Conservation (phyloP, 2,329 filamentous ascomycete genomes). For the Diaporthe longicolla region DNA sequence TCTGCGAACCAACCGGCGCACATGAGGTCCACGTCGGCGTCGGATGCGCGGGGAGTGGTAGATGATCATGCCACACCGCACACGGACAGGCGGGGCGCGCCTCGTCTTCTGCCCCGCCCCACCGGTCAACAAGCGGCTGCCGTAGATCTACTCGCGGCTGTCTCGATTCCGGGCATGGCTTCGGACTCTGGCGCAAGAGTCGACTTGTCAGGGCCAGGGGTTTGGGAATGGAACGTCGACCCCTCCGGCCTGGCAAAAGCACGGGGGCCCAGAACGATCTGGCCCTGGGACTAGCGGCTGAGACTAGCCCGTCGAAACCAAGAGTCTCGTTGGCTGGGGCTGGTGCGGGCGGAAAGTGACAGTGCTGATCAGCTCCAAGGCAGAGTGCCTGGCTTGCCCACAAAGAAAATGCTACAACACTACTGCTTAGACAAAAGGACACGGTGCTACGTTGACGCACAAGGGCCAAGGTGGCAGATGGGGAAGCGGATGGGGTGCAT, state of each 20-base stretch:
- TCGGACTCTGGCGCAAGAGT: not conserved
- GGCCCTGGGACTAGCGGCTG: conserved; percentile 32
- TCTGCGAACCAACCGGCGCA: not conserved
- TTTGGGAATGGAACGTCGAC: conserved; percentile 8
- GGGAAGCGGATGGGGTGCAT: not conserved
- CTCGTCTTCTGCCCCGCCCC: not conserved
- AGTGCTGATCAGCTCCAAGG: conserved; percentile 15
- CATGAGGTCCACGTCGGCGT: not conserved
- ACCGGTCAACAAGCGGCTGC: conserved; percentile 2
- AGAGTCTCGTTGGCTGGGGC: conserved; percentile 5
- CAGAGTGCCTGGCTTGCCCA: not conserved
- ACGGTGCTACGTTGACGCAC: not conserved
- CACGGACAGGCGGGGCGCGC: not conserved
- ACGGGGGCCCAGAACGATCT: conserved; percentile 31
- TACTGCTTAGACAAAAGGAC: not conserved
- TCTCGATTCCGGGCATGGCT: not conserved
- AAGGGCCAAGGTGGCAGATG: not conserved
- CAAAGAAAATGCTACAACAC: no score
- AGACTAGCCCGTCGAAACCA: conserved; percentile 11
- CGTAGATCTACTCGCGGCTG: not conserved
- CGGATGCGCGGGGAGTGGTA: not conserved
- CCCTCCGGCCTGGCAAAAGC: not conserved
- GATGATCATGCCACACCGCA: conserved; percentile 21
- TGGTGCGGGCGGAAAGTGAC: conserved; percentile 3
- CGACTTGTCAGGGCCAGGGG: not conserved